phyloP scores from a whole-genome alignment of 2,329 filamentous ascomycete genomes.

The Pyricularia pennisetigena region DNA sequence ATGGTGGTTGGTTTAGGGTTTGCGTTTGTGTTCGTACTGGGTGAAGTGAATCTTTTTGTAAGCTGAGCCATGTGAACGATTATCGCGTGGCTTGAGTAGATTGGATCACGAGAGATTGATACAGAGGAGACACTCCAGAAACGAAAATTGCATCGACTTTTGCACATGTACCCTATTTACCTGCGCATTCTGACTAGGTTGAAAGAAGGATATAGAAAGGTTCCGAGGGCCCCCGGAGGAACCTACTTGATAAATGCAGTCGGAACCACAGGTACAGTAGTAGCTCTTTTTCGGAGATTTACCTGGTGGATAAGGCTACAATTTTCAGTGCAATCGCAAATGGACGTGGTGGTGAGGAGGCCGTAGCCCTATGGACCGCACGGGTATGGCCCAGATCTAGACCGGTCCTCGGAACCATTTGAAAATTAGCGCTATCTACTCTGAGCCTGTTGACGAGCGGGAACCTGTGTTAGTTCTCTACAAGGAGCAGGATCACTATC shows the following conservation, averaged over 20 bases:
- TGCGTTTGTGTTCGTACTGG: not conserved
- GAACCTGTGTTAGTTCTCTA: not conserved
- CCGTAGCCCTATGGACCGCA: not conserved
- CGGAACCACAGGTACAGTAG: no score
- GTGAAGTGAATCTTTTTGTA: not conserved
- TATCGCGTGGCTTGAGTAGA: not conserved
- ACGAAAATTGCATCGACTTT: no score
- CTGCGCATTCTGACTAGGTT: not conserved
- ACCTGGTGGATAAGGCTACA: not conserved
- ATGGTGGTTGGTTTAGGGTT: not conserved
- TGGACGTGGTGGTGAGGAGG: not conserved
- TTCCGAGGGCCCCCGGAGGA: no score
- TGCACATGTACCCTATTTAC: not conserved
- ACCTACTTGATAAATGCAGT: no score
- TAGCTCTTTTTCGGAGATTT: not conserved
- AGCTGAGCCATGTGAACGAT: not conserved
- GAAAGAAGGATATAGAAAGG: no score
- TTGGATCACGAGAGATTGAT: no score
- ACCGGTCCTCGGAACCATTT: not conserved
- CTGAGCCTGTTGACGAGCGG: not conserved
- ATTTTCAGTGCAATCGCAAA: not conserved
- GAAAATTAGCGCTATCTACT: not conserved
- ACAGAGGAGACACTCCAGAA: no score
- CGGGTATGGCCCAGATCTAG: not conserved
- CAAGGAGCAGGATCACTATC: not conserved